Percentiles rank a stretch among this genome's conserved stretches.
These are phyloP conservation scores for Hypericum androsaemum DNA, from an alignment of 345 rosid genomes.

Conservation along the genomic window DNA sequence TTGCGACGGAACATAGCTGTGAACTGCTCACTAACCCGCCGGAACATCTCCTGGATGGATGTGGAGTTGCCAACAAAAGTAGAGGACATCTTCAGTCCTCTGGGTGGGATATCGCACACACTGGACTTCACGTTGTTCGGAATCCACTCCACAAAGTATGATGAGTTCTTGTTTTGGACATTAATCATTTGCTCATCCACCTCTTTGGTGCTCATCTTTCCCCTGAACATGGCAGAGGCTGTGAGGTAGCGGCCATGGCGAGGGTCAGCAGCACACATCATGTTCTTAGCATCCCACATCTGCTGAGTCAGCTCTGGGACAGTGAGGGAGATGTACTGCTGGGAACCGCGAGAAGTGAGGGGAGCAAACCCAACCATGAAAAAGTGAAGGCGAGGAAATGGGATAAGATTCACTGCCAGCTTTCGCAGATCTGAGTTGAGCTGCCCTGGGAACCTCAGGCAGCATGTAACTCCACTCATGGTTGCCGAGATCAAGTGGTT, in stretches of 20 bases:
- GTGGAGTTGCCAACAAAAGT: conserved; percentile 75
- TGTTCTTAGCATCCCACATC: conserved; percentile 97
- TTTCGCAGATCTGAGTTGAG: conserved; percentile 90
- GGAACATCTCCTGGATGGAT: conserved; percentile 93
- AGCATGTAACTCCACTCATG: conserved; percentile 96
- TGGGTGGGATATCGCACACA: conserved; percentile 50
- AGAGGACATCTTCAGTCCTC: conserved; percentile 46
- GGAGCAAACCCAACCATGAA: conserved; percentile 97
- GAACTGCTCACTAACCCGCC: conserved; percentile 98
- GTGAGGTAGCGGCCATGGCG: conserved; percentile 97
- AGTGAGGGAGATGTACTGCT: conserved; percentile 44
- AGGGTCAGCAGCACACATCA: conserved; percentile 99
- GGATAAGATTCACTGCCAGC: conserved; percentile 88
- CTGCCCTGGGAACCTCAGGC: conserved; percentile 95
- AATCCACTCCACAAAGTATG: conserved; percentile 95
- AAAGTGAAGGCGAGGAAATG: conserved; percentile 97
- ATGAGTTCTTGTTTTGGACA: conserved; percentile 95
- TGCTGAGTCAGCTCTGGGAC: conserved; percentile 54
- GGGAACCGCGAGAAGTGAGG: conserved; percentile 42
- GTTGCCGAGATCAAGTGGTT: conserved; percentile 93
- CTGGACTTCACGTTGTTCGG: conserved; percentile 62
- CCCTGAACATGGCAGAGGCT: conserved; percentile 94
- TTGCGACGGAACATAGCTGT: conserved; percentile 96
- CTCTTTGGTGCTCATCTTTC: conserved; percentile 97
- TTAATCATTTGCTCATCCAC: conserved; percentile 92